Evolutionary conservation across 495 filamentous ascomycete species (phyloP), one percentile per base, ranked within the genome.

Genomic region (Aspergillus haitiensis): DNA sequence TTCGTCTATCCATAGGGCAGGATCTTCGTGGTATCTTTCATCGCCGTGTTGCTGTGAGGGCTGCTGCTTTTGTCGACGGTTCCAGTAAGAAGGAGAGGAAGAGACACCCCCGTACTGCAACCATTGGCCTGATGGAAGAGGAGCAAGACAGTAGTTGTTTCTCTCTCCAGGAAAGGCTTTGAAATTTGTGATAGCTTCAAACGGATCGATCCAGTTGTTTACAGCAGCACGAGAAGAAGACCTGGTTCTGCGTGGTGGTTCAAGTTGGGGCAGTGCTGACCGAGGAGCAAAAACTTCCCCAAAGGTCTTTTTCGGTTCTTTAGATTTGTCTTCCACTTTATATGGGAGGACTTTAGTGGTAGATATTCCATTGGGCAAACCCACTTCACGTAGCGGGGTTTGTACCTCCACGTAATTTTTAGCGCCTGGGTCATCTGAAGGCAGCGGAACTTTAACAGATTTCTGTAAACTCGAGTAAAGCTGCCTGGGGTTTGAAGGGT

Each of bases 401-500:
- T 77, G 71, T 31, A 78, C 74, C 44, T 78, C 75, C n/a, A 78
- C 73, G 15, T 76, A 75, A 52, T 81, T 79, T 57, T 79, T 69
- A 32, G 72, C 56, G 13, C 71, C 64, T 18, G 70, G 62, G n/a
- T 80, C 77, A 12, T 75, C 66, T 18, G 70, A 74, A 21, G 66
- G 66, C 18, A 73, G 54, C 11, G 66, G 64, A 42, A 75, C 67
- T 47, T 71, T 72, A 53, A 70, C 62, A 4, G 82, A 75, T 60
- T 82, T 82, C 62, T 88, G 87, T 31, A 92, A 73, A 71, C 92
- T 95, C 12, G 92, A 92, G 71, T 92, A 96, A 13, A 96, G 78
- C 55, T 93, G 90, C 63, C 86, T 88, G 12, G 87, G 78, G 35
- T 83, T 85, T 33, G 84, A 81, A n/a, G 86, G 86, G 50, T 86